Base-by-base conservation (phyloP, 257 asterid genomes). In the Przewalskia tangutica region DNA sequence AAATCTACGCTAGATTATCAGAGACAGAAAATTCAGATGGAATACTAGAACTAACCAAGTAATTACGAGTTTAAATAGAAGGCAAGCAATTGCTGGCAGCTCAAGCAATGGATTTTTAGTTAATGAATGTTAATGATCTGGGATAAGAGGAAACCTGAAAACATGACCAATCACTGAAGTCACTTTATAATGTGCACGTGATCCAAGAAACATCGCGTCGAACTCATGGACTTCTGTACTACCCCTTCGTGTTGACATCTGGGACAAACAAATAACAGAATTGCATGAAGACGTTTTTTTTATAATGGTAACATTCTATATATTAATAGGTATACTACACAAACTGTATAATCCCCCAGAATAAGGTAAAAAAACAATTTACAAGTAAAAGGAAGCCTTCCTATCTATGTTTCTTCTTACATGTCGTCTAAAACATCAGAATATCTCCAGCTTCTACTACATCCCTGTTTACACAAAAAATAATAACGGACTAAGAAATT, bases 91-190 rank as follows among this genome's bases (percentile, higher is more conserved):
- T 60, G 76, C 67, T 71, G 82, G 59, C 67, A 81, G 67, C 44
- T 40, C 16, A 63, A 12, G 59, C 60, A 83, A 20, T 48, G 11
- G 6, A 38, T 6, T 38, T 38, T 38, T 38, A 54, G 46, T 3
- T 4, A 70, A 20, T n/a, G 75, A 13, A 3, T 65, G 66, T 59
- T 75, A 38, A 20, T 46, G 16, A 46, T 46, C 32, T 32, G 48
- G 76, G 81, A 62, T 58, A 82, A 81, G 66, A 63, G 75, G 68
- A 78, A 82, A 94, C 98, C 98, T 94, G 97, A 94, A 94, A 82
- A 94, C 97, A 85, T 94, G 98, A 81, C 98, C 98, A 87, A 94
- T 94, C 85, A 94, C 98, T 67, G 98, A 94, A 68, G 98, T 94
- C 85, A 94, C 97, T 91, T 84, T 94, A 88, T 87, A 94, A 48